Evolutionary conservation across 176 grass and related monocot genomes (phyloP), one percentile per base, ranked within the genome.

Genomic region (Cenchrus fungigraminus): DNA sequence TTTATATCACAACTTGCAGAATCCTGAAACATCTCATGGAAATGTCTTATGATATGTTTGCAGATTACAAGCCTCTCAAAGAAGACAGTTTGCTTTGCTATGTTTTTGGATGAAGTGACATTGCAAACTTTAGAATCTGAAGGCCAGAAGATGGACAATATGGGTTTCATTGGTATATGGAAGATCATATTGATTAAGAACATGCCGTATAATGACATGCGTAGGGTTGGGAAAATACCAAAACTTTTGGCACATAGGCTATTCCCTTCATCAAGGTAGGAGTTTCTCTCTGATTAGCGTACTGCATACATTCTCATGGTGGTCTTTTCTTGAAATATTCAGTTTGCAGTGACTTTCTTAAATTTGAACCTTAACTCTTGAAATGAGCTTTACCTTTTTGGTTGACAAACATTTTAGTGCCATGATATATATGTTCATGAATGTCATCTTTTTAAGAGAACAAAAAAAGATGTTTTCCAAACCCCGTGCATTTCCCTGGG

Each of bases 31-130:
- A 74, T 68, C 55, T 37, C 12, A 82, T 51, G 42, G 53, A 78
- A 87, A 56, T 81, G 62, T n/a, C 78, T 74, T 78, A 52, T 79
- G 62, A 86, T 47, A 58, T 77, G 4, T 72, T 68, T 87, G 52
- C 85, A 99, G 97, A 97, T 99, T 61, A 99, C 97, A n/a, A 86
- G 84, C 67, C 79, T 94, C 13, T 99, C 97, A 65, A 99, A 92
- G 91, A 99, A 97, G 89, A 92, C 92, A 78, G 94, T 99, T 84
- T 99, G 97, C 84, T 99, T 99, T 86, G 86, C 91, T 82, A 99
- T 99, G 97, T 99, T 99, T 91, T 77, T 99, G 94, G 97, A 99
- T 82, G 94, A 96, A 86, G 62, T 83, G 20, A 97, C 97, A 79
- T 80, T 99, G 84, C 77, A 91, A 86, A 96, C 94, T 62, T 85